These are phyloP conservation scores for Alternaria postmessia DNA, from an alignment of 2,329 filamentous ascomycete species.

Conservation along the genomic window DNA sequence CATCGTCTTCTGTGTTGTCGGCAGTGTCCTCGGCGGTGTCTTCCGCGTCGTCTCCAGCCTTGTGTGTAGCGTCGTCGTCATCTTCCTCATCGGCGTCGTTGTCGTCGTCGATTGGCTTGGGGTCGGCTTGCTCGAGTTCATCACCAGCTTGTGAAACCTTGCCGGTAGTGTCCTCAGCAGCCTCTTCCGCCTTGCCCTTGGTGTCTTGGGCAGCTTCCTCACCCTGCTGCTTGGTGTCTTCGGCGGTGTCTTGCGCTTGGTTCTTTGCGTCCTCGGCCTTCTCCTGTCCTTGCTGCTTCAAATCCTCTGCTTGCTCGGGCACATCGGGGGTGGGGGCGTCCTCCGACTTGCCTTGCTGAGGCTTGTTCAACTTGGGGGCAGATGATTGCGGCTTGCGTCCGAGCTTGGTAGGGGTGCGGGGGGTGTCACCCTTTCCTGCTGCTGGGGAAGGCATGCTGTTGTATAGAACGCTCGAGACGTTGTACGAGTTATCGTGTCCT, in stretches of 20 bases:
- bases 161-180: slow-evolving; percentile 51
- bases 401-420: slow-evolving; percentile 62
- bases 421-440: slow-evolving; percentile 58
- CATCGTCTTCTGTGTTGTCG: slow-evolving; percentile 54
- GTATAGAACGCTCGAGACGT: slow-evolving; percentile 38
- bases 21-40: slow-evolving; percentile 45
- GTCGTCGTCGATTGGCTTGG: slow-evolving; percentile 56
- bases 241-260: slow-evolving; percentile 51
- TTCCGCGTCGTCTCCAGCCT: slow-evolving; percentile 57
- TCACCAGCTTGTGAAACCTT: slow-evolving; percentile 59
- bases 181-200: slow-evolving; percentile 48
- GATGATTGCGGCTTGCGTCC: slow-evolving; percentile 54
- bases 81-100: slow-evolving; percentile 41
- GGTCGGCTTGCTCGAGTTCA: slow-evolving; percentile 56
- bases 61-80: slow-evolving; percentile 53
- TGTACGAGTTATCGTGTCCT: slow-evolving; percentile 43
- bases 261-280: slow-evolving; percentile 48
- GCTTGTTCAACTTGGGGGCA: slow-evolving; percentile 55
- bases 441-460: slow-evolving; percentile 61
- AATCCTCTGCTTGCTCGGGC: slow-evolving; percentile 47
- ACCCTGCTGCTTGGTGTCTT: slow-evolving; percentile 43
- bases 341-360: slow-evolving; percentile 38
- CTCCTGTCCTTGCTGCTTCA: slow-evolving; percentile 48
- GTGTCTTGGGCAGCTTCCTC: slow-evolving; percentile 46
- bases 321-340: slow-evolving; percentile 49